Evolutionary conservation across 2,329 filamentous ascomycete genomes (phyloP).

Genomic region (Metarhizium brunneum): DNA sequence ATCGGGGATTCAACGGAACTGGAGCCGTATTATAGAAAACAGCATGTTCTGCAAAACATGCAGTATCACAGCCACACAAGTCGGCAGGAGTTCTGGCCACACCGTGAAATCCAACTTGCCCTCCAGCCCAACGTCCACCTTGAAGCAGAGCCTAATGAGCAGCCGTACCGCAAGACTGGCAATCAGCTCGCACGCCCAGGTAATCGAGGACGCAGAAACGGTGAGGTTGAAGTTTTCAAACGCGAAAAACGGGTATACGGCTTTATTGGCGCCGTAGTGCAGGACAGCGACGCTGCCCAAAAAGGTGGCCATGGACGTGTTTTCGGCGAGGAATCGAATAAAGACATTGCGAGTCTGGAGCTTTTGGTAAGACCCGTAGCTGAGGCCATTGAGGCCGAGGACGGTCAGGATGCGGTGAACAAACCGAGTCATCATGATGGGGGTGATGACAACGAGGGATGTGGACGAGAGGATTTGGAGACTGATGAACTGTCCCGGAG

Average conservation of each 20-base stretch:
- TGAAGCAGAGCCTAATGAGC: slow-evolving; percentile 49
- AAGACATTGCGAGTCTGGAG: slow-evolving; percentile 58
- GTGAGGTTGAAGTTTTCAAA: slow-evolving; percentile 57
- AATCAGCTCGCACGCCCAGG: slow-evolving; percentile 57
- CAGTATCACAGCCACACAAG: slow-evolving; percentile 55
- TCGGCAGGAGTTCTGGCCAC: slow-evolving; percentile 59
- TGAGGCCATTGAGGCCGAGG: slow-evolving; percentile 47
- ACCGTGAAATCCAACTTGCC: slow-evolving; percentile 54
- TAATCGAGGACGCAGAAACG: slow-evolving; percentile 53
- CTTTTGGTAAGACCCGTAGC: slow-evolving; percentile 56
- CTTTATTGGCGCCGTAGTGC: slow-evolving; percentile 57
- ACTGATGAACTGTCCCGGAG: slow-evolving; percentile 54
- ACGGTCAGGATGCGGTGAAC: slow-evolving; percentile 47
- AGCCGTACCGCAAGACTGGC: slow-evolving; percentile 51
- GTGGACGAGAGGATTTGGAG: slow-evolving; percentile 57
- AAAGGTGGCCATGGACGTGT: slow-evolving; percentile 60
- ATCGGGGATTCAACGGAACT: slow-evolving; percentile 29
- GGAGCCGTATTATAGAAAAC: slow-evolving; percentile 57
- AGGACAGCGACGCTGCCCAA: slow-evolving; percentile 56
- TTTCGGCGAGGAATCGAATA: slow-evolving; percentile 58
- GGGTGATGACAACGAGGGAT: slow-evolving; percentile 53
- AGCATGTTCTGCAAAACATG: slow-evolving; percentile 66
- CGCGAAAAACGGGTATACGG: slow-evolving; percentile 61
- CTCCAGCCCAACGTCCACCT: slow-evolving; percentile 54
- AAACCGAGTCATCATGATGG: slow-evolving; percentile 51